Percentiles rank a stretch among this genome's conserved stretches.
Conservation (phyloP, 108 stramenopile genomes). For the Cylindrotheca closterium region DNA sequence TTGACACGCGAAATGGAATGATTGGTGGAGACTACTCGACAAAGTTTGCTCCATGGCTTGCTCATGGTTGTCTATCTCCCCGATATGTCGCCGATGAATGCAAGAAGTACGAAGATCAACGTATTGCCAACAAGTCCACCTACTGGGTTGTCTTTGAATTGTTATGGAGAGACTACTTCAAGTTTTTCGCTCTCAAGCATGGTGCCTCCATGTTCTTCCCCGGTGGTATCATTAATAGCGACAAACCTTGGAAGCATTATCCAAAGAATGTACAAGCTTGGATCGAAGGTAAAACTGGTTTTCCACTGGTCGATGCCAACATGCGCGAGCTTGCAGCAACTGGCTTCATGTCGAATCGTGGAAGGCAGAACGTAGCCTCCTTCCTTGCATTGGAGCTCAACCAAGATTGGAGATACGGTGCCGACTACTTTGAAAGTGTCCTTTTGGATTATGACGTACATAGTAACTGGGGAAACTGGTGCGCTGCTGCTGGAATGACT, state of each 20-base stretch:
- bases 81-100: slow-evolving; percentile 83
- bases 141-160: slow-evolving; percentile 98
- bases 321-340: slow-evolving; percentile 96
- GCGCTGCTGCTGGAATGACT: slow-evolving; percentile 86
- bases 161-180: slow-evolving; percentile 96
- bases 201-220: slow-evolving; percentile 83
- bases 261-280: slow-evolving; percentile 60
- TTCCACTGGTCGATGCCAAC: slow-evolving; percentile 96
- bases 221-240: slow-evolving; percentile 62
- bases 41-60: slow-evolving; percentile 97
- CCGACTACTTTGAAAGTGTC: slow-evolving; percentile 88
- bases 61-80: slow-evolving; percentile 89
- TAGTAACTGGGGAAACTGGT: slow-evolving; percentile 97
- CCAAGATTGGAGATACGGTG: slow-evolving; percentile 96
- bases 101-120: slow-evolving; percentile 78
- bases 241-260: slow-evolving; percentile 60
- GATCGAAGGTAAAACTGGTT: slow-evolving; percentile 86
- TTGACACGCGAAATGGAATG: slow-evolving; percentile 97
- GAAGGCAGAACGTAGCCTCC: slow-evolving; percentile 93
- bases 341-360: slow-evolving; percentile 98
- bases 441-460: slow-evolving; percentile 95
- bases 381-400: slow-evolving; percentile 93
- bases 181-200: slow-evolving; percentile 88
- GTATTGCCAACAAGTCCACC: slow-evolving; percentile 90
- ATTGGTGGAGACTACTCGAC: slow-evolving; percentile 91